These are phyloP conservation scores for Lactarius indigo DNA, from an alignment of 768 basidiomycete genomes.

Conservation along the genomic window DNA sequence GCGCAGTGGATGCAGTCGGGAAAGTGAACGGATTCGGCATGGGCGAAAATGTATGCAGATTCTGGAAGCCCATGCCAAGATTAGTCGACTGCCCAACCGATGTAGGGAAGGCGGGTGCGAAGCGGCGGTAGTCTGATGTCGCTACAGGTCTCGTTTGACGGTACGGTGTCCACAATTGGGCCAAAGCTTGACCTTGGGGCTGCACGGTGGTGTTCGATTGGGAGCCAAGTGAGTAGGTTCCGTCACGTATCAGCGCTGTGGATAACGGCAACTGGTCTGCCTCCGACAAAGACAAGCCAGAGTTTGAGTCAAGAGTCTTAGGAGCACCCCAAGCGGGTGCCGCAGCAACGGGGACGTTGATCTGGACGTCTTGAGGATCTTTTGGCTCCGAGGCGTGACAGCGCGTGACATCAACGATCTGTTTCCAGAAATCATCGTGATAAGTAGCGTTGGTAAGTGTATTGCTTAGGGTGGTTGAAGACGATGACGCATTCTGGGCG, in stretches of 20 bases:
- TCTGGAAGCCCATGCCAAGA: background rate
- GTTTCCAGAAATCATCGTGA: slow-evolving; percentile 10
- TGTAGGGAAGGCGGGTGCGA: background rate
- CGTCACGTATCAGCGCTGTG: background rate
- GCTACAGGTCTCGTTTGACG: background rate
- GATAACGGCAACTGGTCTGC: background rate
- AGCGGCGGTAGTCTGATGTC: background rate
- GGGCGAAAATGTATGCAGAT: background rate
- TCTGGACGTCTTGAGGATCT: background rate
- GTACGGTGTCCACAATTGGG: background rate
- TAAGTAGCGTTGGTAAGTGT: background rate
- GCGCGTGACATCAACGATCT: background rate
- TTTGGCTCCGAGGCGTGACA: background rate
- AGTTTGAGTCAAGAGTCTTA: background rate
- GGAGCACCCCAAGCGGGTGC: background rate
- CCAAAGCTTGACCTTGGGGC: background rate
- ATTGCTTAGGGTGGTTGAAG: background rate
- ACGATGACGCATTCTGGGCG: background rate
- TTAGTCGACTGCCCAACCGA: background rate
- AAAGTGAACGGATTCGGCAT: background rate
- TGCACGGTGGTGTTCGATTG: background rate
- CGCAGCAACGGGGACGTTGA: background rate
- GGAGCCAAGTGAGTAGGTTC: background rate
- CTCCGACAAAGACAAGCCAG: background rate
- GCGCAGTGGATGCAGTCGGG: background rate